Conservation (phyloP, 1,284 basidiomycete species). For the Lentinus polychrous region DNA sequence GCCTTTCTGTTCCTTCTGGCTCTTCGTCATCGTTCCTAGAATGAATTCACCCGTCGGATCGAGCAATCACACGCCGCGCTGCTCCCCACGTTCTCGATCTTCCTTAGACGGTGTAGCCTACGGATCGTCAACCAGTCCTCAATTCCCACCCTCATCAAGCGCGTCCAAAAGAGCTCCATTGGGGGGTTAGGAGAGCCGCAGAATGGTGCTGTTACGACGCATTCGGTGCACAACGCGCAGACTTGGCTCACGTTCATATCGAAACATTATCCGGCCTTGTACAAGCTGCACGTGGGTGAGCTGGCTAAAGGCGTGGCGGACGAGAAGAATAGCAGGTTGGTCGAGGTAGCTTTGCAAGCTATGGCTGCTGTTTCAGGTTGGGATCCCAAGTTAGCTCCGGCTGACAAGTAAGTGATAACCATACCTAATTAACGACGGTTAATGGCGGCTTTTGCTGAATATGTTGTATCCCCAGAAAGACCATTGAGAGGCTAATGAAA, state of each 20-base stretch:
- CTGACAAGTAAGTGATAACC: conserved; percentile 59
- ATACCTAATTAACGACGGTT: background rate
- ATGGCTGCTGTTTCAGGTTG: conserved; percentile 60
- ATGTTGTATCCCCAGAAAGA: conserved; percentile 37
- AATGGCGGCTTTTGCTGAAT: background rate
- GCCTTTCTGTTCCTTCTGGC: background rate
- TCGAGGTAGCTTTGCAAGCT: conserved; percentile 71
- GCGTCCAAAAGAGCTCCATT: conserved; percentile 43
- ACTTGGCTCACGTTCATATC: conserved; percentile 58
- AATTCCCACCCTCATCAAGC: conserved; percentile 72
- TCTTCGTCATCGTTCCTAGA: conserved; percentile 32
- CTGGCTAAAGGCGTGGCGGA: conserved; percentile 68
- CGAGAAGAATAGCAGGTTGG: conserved; percentile 49
- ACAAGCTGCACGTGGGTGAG: conserved; percentile 68
- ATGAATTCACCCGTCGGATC: conserved; percentile 71
- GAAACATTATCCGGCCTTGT: conserved; percentile 73
- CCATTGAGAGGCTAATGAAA: conserved; percentile 58
- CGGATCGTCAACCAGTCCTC: conserved; percentile 82
- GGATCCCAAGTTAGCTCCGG: conserved; percentile 49
- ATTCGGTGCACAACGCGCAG: conserved; percentile 38
- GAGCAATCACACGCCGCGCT: conserved; percentile 63
- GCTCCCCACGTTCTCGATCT: conserved; percentile 61
- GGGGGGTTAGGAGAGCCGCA: conserved; percentile 5
- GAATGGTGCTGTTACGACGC: conserved; percentile 25
- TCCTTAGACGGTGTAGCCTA: conserved; percentile 70